phyloP scores from a whole-genome alignment of 495 filamentous ascomycete species.

The Friedmanniomyces endolithicus region DNA sequence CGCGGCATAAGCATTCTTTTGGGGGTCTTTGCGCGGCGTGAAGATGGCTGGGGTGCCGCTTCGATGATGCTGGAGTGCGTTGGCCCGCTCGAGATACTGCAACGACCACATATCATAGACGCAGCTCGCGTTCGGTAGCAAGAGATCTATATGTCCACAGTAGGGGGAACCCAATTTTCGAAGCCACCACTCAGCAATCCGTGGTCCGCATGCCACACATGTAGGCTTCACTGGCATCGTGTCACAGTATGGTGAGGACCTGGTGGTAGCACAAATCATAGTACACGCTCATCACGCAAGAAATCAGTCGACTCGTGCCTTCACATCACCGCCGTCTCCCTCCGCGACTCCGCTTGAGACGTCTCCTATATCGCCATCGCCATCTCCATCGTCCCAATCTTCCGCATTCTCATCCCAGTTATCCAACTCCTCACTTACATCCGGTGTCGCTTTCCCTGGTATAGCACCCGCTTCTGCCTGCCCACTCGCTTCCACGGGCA shows the following conservation, averaged over 20 bases:
- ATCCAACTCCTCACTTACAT: conserved; percentile 20
- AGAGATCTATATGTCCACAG: too few relatives aligned
- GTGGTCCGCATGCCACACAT: too few relatives aligned
- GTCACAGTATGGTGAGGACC: background rate
- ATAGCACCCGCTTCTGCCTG: conserved; percentile 26
- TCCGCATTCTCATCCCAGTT: conserved; percentile 27
- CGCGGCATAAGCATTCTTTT: background rate
- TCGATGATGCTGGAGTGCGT: background rate
- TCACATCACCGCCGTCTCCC: background rate
- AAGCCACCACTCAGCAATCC: too few relatives aligned
- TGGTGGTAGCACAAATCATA: background rate
- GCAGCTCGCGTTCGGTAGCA: too few relatives aligned
- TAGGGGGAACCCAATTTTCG: too few relatives aligned
- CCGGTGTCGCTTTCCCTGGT: conserved; percentile 14
- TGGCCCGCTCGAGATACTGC: background rate
- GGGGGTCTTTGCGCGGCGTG: background rate
- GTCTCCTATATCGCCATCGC: background rate
- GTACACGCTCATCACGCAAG: background rate
- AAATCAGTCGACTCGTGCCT: background rate
- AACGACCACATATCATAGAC: background rate
- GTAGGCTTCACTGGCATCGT: too few relatives aligned
- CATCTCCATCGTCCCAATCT: conserved; percentile 22
- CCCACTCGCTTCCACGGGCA: conserved; percentile 17
- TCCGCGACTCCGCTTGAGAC: conserved; percentile 3
- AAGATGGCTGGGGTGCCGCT: background rate